phyloP scores from a whole-genome alignment of 768 basidiomycete genomes.

The Macrolepiota albuminosa region DNA sequence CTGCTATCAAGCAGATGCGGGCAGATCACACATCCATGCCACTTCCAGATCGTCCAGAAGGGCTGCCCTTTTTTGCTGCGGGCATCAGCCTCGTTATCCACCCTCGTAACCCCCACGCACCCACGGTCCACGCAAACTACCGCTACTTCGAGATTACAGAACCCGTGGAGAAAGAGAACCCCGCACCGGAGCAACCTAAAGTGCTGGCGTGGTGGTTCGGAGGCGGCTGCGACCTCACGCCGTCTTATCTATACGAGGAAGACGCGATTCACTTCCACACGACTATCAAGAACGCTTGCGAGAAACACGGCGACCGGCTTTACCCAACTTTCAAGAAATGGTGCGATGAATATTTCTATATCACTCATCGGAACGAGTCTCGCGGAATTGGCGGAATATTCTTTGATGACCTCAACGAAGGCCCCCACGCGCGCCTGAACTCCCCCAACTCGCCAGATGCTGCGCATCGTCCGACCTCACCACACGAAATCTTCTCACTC shows the following conservation, averaged over 20 bases:
- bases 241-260: slow-evolving; percentile 84
- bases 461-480: slow-evolving; percentile 43
- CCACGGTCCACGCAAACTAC: slow-evolving; percentile 94
- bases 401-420: slow-evolving; percentile 86
- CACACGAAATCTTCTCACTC: slow-evolving; percentile 74
- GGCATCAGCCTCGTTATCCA: slow-evolving; percentile 93
- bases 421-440: slow-evolving; percentile 59
- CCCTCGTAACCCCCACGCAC: slow-evolving; percentile 88
- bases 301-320: slow-evolving; percentile 59
- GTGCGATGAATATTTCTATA: slow-evolving; percentile 98
- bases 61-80: slow-evolving; percentile 89
- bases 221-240: slow-evolving; percentile 92
- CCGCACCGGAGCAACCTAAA: slow-evolving; percentile 37
- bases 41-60: slow-evolving; percentile 51
- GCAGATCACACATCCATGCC: slow-evolving; percentile 82
- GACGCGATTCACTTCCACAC: slow-evolving; percentile 87
- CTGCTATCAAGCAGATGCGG: slow-evolving; percentile 92
- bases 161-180: slow-evolving; percentile 21
- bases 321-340: slow-evolving; percentile 85
- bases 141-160: slow-evolving; percentile 94
- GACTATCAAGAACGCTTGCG: slow-evolving; percentile 72
- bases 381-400: slow-evolving; percentile 94
- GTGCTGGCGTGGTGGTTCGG: slow-evolving; percentile 98
- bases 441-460: slow-evolving; percentile 25
- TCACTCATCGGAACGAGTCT: slow-evolving; percentile 80